These are phyloP conservation scores for Colletotrichum sp. DNA, from an alignment of 2,329 filamentous ascomycete genomes.

Conservation along the genomic window DNA sequence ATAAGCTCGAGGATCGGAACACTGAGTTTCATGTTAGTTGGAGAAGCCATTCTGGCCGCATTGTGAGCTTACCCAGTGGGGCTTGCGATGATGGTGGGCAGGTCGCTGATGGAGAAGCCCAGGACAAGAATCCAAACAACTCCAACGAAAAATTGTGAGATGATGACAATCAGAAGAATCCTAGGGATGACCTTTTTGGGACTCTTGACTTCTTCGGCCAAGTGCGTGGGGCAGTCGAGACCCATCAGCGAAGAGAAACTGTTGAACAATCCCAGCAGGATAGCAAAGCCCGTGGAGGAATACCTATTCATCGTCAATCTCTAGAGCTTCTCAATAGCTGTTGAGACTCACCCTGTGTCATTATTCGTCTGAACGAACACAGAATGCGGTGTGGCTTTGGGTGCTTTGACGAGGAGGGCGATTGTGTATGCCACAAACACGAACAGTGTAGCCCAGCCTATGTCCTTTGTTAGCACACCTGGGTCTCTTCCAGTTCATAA, in stretches of 20 bases:
- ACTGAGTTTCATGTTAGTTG: background rate
- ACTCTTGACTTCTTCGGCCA: background rate
- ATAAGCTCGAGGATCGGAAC: background rate
- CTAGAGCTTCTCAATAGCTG: background rate
- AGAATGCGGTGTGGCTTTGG: background rate
- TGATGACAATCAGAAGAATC: background rate
- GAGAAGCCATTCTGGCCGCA: too few relatives aligned
- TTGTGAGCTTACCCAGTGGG: background rate
- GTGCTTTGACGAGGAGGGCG: background rate
- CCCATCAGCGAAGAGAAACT: background rate
- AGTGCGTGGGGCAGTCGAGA: background rate
- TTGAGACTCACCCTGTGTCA: background rate
- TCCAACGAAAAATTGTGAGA: background rate
- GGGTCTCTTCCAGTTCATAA: background rate
- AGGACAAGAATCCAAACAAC: background rate
- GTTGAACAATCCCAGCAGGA: background rate
- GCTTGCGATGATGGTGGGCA: background rate
- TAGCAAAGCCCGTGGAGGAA: background rate
- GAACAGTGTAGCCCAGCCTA: background rate
- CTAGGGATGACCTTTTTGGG: background rate
- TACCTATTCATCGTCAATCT: background rate
- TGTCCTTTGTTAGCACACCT: background rate
- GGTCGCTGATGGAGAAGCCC: background rate
- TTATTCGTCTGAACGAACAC: background rate
- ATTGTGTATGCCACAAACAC: background rate